Base-by-base conservation (phyloP, 495 filamentous ascomycete species). In the Aspergillus leporis region DNA sequence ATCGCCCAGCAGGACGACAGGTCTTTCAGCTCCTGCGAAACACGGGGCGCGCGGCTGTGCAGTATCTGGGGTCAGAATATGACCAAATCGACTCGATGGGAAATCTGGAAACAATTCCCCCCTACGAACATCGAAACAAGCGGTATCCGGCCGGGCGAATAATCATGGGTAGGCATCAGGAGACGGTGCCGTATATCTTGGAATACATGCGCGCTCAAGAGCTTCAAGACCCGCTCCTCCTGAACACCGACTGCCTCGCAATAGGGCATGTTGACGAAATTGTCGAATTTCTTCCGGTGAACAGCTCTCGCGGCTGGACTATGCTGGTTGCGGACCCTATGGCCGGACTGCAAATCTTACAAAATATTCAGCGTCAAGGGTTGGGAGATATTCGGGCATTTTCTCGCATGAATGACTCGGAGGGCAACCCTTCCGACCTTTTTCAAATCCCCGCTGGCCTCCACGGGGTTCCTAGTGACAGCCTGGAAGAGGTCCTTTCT, bases 181-280 rank as follows among this genome's bases (percentile, higher is more conserved):
- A 28, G 34, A 25, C 25, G 8, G 50, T 40, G 14, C 47, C 40
- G 1, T 13, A 48, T 2, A 36, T 59, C 1, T 40, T 51, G 0
- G 25, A 23, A 8, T 41, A 51, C 23, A 28, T 59, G 5, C 7
- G 30, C 23, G 36, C 47, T 9, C 56, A 59, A 36, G 56, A 30
- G 10, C 22, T 59, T 6, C 56, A 59, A 40, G 8, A 19, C 7
- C 51, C 56, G 2, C 49, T 59, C 19, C 41, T 48, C 2, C 49
- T 59, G 10, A 48, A 59, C 16, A 46, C 56, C 9, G 56, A 49
- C 6, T 59, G 56, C 48, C 38, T 59, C 22, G 13, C 23, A 1
- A 51, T 59, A 1, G 56, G 56, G 0, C 56, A 59, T 16, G 38
- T 59, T 3, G 56, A 59, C 34, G 56, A 59, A 22, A 53, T 59